Evolutionary conservation across 257 asterid genomes (phyloP), one percentile per base, ranked within the genome.

Genomic region (Linaria vulgaris): DNA sequence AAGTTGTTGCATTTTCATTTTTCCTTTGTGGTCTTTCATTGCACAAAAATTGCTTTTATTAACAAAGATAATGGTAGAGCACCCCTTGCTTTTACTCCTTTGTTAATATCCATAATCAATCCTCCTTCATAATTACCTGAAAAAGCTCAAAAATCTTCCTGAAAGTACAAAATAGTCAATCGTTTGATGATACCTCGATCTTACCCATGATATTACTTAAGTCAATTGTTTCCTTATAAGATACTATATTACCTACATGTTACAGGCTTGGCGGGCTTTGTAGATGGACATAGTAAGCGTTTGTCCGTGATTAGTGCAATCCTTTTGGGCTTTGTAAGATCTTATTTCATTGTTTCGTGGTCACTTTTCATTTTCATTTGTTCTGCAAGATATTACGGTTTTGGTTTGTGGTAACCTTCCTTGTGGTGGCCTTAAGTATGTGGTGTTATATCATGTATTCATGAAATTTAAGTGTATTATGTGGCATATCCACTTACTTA

Each of bases 241-340:
- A 66, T 47, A 38, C 64, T 22, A 46, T 39, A 59, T 31, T 24
- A 19, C 61, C 53, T 22, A 17, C 22, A 39, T 58, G 52, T 51
- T 83, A 76, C 87, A 91, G 98, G 95, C 30, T 11, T 89, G 74
- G 90, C 95, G 16, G 79, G 72, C 24, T 78, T 83, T 79, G 82
- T 79, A 67, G 97, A 89, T 78, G 75, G 72, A 56, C 87, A 92
- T 58, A 91, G 84, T 52, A 83, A 87, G 76, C 78, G 83, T 70
- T 76, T 92, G 79, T 81, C 96, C 2, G 27, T 82, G 67, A 82
- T 78, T 72, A 89, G 80, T 78, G 88, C 99, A 57, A 74, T 83
- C 74, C 70, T 92, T 50, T 87, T 92, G 65, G 72, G 96, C 77
- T 83, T 87, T 34, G 96, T 91, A 77, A 82, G 96, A 64, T 61